Evolutionary conservation across 108 stramenopile genomes (phyloP), one percentile per base, ranked within the genome.

Genomic region (Pseudonitzschia multistriata): DNA sequence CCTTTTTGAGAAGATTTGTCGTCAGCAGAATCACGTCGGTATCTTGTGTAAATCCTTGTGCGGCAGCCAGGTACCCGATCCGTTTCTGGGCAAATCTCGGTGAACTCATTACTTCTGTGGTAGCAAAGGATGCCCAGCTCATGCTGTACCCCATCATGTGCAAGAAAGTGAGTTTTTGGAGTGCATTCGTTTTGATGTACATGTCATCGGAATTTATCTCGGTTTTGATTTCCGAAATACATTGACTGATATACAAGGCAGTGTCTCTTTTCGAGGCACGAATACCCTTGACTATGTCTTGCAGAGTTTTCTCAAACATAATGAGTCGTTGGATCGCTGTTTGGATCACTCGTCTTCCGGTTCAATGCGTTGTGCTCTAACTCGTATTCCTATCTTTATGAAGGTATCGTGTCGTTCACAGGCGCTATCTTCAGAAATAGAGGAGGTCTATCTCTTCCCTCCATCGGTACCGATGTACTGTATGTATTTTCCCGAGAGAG

Each of bases 101-200:
- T 49, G 83, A 82, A 74, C 84, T 85, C 98, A 99, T 97, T 53
- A 97, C 94, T 72, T 99, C 98, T 28, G 97, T 90, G 40, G 96
- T 82, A 39, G 87, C 80, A 73, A 99, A 99, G 39, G 90, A 82
- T 10, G 99, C 98, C 95, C 96, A 99, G 48, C 76, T 83, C 88
- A 98, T 95, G 76, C 93, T 89, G 74, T 97, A 97, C 14, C 99
- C 99, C 83, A 97, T 91, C 96, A 97, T 97, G 74, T 97, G 97
- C 56, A 99, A 84, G 71, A 97, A 94, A 37, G 98, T 99, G 27
- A 99, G 72, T 73, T 99, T 99, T 66, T 96, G 93, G 11, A 99
- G 79, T 17, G 98, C 99, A 63, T 96, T 94, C 35, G 88, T 82
- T 71, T 99, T 99, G 65, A 94, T 74, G 67, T 89, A 87, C 60